Base-by-base conservation (phyloP, 768 basidiomycete genomes). In the Mrakia gelida region DNA sequence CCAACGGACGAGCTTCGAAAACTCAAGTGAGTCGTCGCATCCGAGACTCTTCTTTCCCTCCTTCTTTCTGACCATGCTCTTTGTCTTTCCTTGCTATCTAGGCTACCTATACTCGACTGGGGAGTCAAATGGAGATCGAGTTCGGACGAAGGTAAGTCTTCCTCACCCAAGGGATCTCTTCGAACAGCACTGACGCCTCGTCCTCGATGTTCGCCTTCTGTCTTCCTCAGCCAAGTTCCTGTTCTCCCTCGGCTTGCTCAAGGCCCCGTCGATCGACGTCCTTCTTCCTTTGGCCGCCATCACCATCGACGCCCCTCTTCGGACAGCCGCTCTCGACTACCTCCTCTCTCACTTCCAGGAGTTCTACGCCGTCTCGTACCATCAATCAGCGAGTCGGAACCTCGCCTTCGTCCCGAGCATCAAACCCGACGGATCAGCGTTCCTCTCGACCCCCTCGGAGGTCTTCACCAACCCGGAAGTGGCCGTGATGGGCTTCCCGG, bases 101-200 rank as follows among this genome's bases (percentile, higher is more conserved):
- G 89, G 11, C 85, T 98, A 32, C 94, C 95, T 5, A 82, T 97
- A 3, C 87, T 98, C 62, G 93, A 94, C 80, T 99, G 96, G 96
- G 91, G 92, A 0, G 86, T 90, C 1, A 94, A 91, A 83, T 99
- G 96, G 96, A 88, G 88, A 78, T 84, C 87, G 7, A 88, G 88
- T 15, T 94, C 94, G 0, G 93, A 94, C 41, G 95, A 97, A 90
- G 94, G 95, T 92, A 59, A 49, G 85, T 79, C 45, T 11, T 43
- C 26, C 2, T 49, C 62, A 7, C 16, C 6, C 43, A 6, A 76
- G 32, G 8, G 10, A n/a, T 49, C 8, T 71, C 70, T 73, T 28
- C 52, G n/a, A 65, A 16, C 78, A 59, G 21, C 21, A 16, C 68
- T 49, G 61, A 62, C 54, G 16, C 28, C 32, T 76, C 21, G n/a